A percentile compares a stretch with the other conserved stretches of the same genome.
Evolutionary conservation across 2,329 filamentous ascomycete species (phyloP).

Genomic region (Rosellinia necatrix): DNA sequence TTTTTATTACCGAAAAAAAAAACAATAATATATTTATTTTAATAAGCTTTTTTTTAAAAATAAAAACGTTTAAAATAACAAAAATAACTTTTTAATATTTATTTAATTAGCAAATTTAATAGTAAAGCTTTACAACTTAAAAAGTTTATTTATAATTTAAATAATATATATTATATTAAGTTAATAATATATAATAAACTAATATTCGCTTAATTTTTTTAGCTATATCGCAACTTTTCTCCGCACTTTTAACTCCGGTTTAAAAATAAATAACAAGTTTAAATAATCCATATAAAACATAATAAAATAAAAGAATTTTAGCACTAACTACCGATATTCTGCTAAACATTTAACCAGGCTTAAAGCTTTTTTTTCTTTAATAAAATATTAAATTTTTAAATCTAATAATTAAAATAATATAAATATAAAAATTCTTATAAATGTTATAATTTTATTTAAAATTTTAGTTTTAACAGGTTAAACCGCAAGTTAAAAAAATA

Average conservation of each 20-base stretch:
- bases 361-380: not conserved
- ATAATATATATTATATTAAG: not conserved
- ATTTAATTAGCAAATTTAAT: not conserved
- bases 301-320: not conserved
- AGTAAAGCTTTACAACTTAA: not conserved
- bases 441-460: not conserved
- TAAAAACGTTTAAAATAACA: not conserved
- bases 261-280: not conserved
- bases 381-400: not conserved
- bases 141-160: not conserved
- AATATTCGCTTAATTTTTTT: not conserved
- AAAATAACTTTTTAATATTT: not conserved
- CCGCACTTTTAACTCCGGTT: not conserved
- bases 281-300: not conserved
- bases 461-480: not conserved
- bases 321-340: not conserved
- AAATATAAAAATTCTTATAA: constrained; percentile 4
- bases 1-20: no score
- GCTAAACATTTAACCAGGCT: not conserved
- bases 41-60: not conserved
- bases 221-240: not conserved
- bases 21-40: not conserved
- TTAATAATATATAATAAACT: not conserved
- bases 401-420: not conserved
- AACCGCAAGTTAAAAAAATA: not conserved